phyloP scores from a whole-genome alignment of 176 grass and related monocot species.

The Musa beccarii region DNA sequence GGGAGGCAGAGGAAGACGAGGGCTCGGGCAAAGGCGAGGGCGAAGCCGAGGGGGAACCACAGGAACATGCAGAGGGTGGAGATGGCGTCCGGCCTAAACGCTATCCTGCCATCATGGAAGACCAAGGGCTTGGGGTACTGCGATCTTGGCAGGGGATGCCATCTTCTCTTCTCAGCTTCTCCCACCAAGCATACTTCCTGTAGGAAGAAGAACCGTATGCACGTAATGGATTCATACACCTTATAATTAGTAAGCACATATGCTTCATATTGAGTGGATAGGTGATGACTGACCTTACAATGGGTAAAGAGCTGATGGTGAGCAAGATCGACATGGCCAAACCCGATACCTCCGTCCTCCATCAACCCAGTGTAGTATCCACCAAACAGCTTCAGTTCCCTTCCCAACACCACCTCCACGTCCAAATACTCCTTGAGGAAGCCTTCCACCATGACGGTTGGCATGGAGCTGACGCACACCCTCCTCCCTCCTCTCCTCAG shows the following conservation, averaged over 20 bases:
- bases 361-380: slow-evolving; percentile 55
- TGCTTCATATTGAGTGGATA: background rate
- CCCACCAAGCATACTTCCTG: slow-evolving; percentile 55
- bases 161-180: slow-evolving; percentile 43
- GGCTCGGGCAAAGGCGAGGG: slow-evolving; percentile 41
- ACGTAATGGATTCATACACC: background rate
- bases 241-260: too few species aligned
- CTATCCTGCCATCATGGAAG: slow-evolving; percentile 81
- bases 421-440: slow-evolving; percentile 60
- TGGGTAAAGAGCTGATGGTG: slow-evolving; percentile 36
- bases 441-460: slow-evolving; percentile 53
- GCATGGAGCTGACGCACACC: slow-evolving; percentile 45
- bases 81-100: slow-evolving; percentile 56
- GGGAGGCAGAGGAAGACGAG: slow-evolving; percentile 45
- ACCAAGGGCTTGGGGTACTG: slow-evolving; percentile 53
- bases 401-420: slow-evolving; percentile 47
- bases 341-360: slow-evolving; percentile 34
- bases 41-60: slow-evolving; percentile 55
- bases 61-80: slow-evolving; percentile 56
- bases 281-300: slow-evolving; percentile 46
- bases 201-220: background rate
- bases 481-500: slow-evolving; percentile 17
- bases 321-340: slow-evolving; percentile 31
- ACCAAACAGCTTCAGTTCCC: slow-evolving; percentile 47
- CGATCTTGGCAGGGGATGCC: slow-evolving; percentile 44